phyloP scores from a whole-genome alignment of 257 asterid species.

The Phtheirospermum japonicum region DNA sequence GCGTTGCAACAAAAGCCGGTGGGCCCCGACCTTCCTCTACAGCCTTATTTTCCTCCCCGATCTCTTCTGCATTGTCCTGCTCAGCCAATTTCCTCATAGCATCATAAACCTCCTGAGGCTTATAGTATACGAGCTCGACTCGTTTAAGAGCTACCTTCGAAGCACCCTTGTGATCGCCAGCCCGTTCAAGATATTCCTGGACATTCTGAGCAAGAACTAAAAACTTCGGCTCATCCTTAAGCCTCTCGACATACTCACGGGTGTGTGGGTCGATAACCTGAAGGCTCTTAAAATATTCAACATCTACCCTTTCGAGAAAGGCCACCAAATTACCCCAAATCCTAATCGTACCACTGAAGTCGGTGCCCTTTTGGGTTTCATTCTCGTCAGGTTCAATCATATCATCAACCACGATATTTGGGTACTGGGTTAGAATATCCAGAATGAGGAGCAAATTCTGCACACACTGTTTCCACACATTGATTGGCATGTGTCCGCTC shows the following conservation, averaged over 20 bases:
- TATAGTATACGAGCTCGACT: constrained; percentile 85
- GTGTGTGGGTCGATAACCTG: constrained; percentile 98
- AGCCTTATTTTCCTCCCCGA: constrained; percentile 56
- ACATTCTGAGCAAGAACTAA: constrained; percentile 85
- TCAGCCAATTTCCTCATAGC: constrained; percentile 92
- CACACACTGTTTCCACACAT: constrained; percentile 91
- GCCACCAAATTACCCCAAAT: constrained; percentile 97
- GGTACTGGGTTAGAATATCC: constrained; percentile 71
- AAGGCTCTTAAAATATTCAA: constrained; percentile 86
- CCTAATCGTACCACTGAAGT: constrained; percentile 58
- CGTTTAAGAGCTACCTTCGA: constrained; percentile 93
- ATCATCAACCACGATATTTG: constrained; percentile 91
- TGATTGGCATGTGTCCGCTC: constrained; percentile 93
- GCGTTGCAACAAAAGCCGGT: constrained; percentile 64
- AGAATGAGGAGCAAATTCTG: constrained; percentile 67
- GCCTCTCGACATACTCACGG: constrained; percentile 90
- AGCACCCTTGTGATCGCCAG: constrained; percentile 77
- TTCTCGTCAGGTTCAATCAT: constrained; percentile 87
- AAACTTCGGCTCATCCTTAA: constrained; percentile 79
- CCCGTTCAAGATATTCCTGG: constrained; percentile 67
- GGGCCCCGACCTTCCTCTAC: constrained; percentile 65
- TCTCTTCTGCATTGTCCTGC: constrained; percentile 45
- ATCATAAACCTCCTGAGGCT: constrained; percentile 93
- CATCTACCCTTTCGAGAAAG: constrained; percentile 78
- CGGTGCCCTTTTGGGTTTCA: constrained; percentile 88